phyloP scores from a whole-genome alignment of 2,329 filamentous ascomycete genomes.

The Neofusicoccum laricinum region DNA sequence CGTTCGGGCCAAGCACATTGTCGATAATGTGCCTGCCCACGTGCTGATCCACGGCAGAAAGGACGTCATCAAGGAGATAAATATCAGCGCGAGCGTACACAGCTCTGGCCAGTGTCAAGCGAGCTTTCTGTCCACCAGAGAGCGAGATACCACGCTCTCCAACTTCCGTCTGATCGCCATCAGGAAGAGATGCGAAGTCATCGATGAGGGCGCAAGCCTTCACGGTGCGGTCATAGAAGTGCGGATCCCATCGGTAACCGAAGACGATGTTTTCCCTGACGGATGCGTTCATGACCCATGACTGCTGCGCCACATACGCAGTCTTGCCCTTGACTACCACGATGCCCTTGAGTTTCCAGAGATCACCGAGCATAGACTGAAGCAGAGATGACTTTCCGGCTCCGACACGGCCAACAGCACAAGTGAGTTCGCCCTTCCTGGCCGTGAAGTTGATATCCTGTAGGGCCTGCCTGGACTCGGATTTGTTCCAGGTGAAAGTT shows the following conservation, averaged over 20 bases:
- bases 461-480: conserved; percentile 66
- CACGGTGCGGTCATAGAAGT: conserved; percentile 91
- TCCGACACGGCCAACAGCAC: conserved; percentile 91
- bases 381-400: conserved; percentile 92
- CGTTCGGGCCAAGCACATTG: conserved; percentile 82
- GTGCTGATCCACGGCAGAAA: conserved; percentile 97
- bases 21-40: conserved; percentile 94
- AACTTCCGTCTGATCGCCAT: conserved; percentile 94
- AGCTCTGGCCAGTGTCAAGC: conserved; percentile 84
- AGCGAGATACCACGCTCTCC: conserved; percentile 95
- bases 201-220: conserved; percentile 87
- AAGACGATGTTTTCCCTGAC: conserved; percentile 98
- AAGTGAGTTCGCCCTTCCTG: conserved; percentile 89
- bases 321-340: conserved; percentile 78
- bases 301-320: conserved; percentile 88
- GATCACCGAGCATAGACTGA: conserved; percentile 81
- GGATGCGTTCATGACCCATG: conserved; percentile 97
- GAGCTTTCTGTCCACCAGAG: conserved; percentile 93
- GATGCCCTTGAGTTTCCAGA: conserved; percentile 84
- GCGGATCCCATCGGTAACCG: conserved; percentile 87
- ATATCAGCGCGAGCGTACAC: conserved; percentile 97
- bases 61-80: conserved; percentile 88
- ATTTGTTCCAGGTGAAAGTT: conserved; percentile 91
- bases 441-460: conserved; percentile 84
- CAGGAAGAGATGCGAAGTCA: conserved; percentile 87